Evolutionary conservation across 345 rosid genomes (phyloP).

Genomic region (Hibiscus tridactylites): DNA sequence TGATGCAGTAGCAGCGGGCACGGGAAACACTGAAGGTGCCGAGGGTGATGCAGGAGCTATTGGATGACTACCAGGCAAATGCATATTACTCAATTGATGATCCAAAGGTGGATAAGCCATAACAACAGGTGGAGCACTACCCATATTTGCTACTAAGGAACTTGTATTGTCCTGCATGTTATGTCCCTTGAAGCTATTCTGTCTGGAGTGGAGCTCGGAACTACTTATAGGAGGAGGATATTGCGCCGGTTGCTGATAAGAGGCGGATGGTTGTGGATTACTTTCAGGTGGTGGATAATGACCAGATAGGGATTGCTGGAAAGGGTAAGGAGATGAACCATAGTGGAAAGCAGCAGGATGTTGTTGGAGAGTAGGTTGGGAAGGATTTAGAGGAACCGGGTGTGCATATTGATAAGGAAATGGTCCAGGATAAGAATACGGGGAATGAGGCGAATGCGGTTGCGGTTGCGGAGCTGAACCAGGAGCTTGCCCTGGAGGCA

Average conservation of each 20-base stretch:
- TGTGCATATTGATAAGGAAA: conserved; percentile 37
- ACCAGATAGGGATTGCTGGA: conserved; percentile 30
- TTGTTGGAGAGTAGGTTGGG: conserved; percentile 36
- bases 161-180: conserved; percentile 42
- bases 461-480: conserved; percentile 22
- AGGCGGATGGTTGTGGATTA: conserved; percentile 24
- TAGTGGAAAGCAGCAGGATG: conserved; percentile 42
- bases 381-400: conserved; percentile 34
- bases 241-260: conserved; percentile 29
- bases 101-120: conserved; percentile 65
- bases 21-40: conserved; percentile 31
- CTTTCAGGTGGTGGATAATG: conserved; percentile 33
- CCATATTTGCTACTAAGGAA: conserved; percentile 21
- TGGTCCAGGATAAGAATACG: background rate
- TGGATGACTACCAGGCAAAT: conserved; percentile 30
- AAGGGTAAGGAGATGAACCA: conserved; percentile 29
- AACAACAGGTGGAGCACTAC: conserved; percentile 20
- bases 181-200: conserved; percentile 31
- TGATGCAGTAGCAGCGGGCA: conserved; percentile 21
- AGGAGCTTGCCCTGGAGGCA: conserved; percentile 14
- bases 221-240: conserved; percentile 31
- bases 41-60: conserved; percentile 39
- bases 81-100: conserved; percentile 39
- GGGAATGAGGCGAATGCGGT: too few relatives aligned
- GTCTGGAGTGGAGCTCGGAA: conserved; percentile 26